Evolutionary conservation across 306 rosid genomes (phyloP).

Genomic region (Cucurbita moschata): DNA sequence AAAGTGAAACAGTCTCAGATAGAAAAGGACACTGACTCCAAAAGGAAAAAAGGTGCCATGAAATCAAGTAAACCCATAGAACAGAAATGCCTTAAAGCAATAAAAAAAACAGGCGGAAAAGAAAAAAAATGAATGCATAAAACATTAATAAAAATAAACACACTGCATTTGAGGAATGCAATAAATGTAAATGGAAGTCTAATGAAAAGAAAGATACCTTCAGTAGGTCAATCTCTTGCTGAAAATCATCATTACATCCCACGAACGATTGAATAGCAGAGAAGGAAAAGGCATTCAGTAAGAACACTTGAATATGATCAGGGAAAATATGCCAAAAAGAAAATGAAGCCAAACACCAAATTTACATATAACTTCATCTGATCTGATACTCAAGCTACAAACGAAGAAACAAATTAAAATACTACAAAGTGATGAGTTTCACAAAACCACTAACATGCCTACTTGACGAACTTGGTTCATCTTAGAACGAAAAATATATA

Average conservation of each 20-base stretch:
- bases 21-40: constrained; percentile 6
- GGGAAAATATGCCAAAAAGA: background rate
- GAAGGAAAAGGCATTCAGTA: constrained; percentile 10
- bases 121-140: background rate
- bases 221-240: constrained; percentile 98
- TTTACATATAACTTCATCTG: background rate
- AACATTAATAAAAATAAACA: constrained; percentile 3
- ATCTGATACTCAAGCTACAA: background rate
- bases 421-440: background rate
- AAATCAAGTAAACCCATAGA: background rate
- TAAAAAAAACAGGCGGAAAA: background rate
- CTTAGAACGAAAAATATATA: background rate
- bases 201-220: constrained; percentile 43
- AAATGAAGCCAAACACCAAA: background rate
- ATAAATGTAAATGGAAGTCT: constrained; percentile 6
- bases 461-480: background rate
- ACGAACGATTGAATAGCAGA: constrained; percentile 18
- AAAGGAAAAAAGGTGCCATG: background rate
- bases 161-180: background rate
- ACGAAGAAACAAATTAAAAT: background rate
- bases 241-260: constrained; percentile 19
- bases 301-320: background rate
- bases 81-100: background rate
- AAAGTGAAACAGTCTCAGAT: constrained; percentile 11
- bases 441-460: background rate